Evolutionary conservation across 2,329 filamentous ascomycete species (phyloP).

Genomic region (Paecilomyces sp.): DNA sequence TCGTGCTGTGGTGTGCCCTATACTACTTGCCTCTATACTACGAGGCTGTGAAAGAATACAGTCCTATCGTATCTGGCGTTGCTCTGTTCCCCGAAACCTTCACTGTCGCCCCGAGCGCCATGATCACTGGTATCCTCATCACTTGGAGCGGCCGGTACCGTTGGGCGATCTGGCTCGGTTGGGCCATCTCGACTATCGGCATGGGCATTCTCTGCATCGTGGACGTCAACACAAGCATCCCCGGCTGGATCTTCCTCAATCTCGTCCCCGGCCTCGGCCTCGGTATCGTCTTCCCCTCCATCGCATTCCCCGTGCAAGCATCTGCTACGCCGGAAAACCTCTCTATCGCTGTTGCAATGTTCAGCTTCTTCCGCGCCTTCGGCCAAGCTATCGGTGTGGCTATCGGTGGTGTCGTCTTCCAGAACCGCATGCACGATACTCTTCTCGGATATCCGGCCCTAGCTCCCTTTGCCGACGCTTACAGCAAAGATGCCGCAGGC

Average conservation of each 20-base stretch:
- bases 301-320: conserved; percentile 58
- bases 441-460: conserved; percentile 42
- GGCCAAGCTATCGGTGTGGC: conserved; percentile 62
- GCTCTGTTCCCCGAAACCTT: conserved; percentile 54
- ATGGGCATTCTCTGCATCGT: conserved; percentile 41
- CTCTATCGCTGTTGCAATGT: conserved; percentile 57
- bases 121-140: conserved; percentile 43
- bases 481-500: conserved; percentile 52
- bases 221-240: conserved; percentile 40
- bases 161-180: conserved; percentile 55
- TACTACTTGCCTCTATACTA: conserved; percentile 48
- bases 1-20: conserved; percentile 39
- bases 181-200: conserved; percentile 53
- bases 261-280: conserved; percentile 54
- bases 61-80: conserved; percentile 48
- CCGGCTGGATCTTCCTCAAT: conserved; percentile 55
- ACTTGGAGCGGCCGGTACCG: conserved; percentile 53
- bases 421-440: conserved; percentile 54
- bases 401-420: conserved; percentile 61
- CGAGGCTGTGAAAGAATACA: conserved; percentile 44
- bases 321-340: conserved; percentile 50
- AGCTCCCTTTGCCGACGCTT: conserved; percentile 40
- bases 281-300: conserved; percentile 59
- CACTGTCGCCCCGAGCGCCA: conserved; percentile 55
- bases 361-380: conserved; percentile 59